Percentiles rank a stretch among this genome's conserved stretches.
phyloP scores from a whole-genome alignment of 768 basidiomycete genomes.

The Russula olivacea region DNA sequence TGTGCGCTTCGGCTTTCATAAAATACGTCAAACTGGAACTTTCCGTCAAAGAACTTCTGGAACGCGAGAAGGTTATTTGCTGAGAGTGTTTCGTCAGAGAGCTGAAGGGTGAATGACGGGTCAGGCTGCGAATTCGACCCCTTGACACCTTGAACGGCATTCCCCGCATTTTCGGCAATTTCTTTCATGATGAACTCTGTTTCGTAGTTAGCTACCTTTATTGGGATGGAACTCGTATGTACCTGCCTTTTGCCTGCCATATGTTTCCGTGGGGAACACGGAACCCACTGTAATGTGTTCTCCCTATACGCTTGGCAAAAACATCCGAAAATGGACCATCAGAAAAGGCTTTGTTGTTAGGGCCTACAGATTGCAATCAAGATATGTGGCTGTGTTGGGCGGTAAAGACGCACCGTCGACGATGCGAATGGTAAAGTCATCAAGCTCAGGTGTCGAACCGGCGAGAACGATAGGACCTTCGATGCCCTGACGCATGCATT shows the following conservation, averaged over 20 bases:
- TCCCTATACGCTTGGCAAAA: slow-evolving; percentile 60
- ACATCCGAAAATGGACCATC: slow-evolving; percentile 50
- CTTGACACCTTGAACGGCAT: slow-evolving; percentile 51
- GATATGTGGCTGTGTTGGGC: background rate
- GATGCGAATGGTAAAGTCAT: slow-evolving; percentile 75
- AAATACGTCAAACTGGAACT: slow-evolving; percentile 85
- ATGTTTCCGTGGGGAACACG: slow-evolving; percentile 54
- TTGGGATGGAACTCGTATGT: background rate
- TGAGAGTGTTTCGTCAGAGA: slow-evolving; percentile 67
- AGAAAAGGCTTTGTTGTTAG: slow-evolving; percentile 48
- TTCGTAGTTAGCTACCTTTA: background rate
- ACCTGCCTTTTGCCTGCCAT: slow-evolving; percentile 81
- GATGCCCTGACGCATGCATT: slow-evolving; percentile 52
- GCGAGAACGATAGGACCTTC: slow-evolving; percentile 61
- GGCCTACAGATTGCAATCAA: slow-evolving; percentile 37
- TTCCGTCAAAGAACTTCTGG: slow-evolving; percentile 79
- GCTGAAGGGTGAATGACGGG: slow-evolving; percentile 69
- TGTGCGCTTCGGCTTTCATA: slow-evolving; percentile 72
- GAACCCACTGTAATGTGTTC: slow-evolving; percentile 64
- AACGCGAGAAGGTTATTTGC: slow-evolving; percentile 80
- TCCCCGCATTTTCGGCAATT: slow-evolving; percentile 52
- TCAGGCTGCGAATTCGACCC: slow-evolving; percentile 56
- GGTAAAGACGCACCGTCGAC: slow-evolving; percentile 53
- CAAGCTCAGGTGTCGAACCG: slow-evolving; percentile 73
- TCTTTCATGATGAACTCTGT: slow-evolving; percentile 60